Evolutionary conservation across 441 rosid genomes (phyloP), one percentile per base, ranked within the genome.

Genomic region (Croton setiger): DNA sequence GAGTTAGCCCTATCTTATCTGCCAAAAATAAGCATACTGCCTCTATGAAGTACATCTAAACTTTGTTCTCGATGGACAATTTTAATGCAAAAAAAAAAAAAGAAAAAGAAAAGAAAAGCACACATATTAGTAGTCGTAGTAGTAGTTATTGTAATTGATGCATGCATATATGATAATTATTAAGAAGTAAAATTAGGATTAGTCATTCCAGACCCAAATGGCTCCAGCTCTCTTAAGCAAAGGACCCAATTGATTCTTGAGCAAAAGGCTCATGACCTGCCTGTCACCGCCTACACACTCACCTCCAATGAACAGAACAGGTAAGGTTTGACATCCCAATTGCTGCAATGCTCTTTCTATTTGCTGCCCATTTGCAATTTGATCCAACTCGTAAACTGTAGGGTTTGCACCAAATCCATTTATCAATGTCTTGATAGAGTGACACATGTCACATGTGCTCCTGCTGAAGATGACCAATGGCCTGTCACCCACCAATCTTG

Each of bases 391-490:
- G 58, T 88, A 87, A 12, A 89, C 79, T 0, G 88, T 87, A 17
- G 84, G 82, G 65, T 89, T 88, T 0, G 86, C 97, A 7, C 97
- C 96, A 27, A 81, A 89, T 41, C 87, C 80, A 9, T 74, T 58
- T 55, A 92, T 72, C 36, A 92, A 86, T 18, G 84, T 60, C 77
- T 83, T 86, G 52, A 92, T 81, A 3, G 94, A 75, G 74, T 92
- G 87, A 79, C 92, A 74, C 87, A 88, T 86, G 78, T 86, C 87
- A 61, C 97, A 91, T 23, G 81, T 72, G 84, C 84, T 89, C 85
- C 79, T 85, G 88, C 92, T 91, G 73, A 89, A 92, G 4, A 92
- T 76, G 81, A 89, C 97, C 69, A 84, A 84, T 10, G 96, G 88
- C 83, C 77, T 84, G 18, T 84, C 91, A 39, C 63, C 85, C 12